Conservation (phyloP, 2,329 filamentous ascomycete genomes). For the Epichloe gansuensis region DNA sequence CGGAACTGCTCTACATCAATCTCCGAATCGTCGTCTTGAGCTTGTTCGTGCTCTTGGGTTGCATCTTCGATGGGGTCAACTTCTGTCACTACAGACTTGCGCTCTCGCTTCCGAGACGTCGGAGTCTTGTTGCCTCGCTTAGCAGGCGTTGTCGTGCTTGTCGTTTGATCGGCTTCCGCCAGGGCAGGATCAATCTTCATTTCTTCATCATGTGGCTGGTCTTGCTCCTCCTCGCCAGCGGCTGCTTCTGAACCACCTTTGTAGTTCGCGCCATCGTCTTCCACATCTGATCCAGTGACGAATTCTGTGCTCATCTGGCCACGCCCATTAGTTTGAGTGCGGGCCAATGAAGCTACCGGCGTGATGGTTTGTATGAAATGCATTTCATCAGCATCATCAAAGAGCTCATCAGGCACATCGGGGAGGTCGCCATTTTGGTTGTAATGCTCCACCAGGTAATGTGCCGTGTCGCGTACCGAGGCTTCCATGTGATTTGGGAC, state of each 20-base stretch:
- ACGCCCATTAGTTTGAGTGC: not conserved
- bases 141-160: conserved; percentile 16
- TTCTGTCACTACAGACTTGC: conserved; percentile 12
- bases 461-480: conserved; percentile 22
- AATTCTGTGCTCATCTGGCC: conserved; percentile 15
- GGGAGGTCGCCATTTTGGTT: conserved; percentile 22
- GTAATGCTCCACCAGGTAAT: conserved; percentile 22
- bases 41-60: conserved; percentile 7
- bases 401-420: conserved; percentile 18
- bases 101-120: conserved; percentile 12
- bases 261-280: conserved; percentile 10
- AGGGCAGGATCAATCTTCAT: conserved; percentile 22
- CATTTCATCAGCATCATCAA: conserved; percentile 21
- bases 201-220: conserved; percentile 12
- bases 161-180: conserved; percentile 8
- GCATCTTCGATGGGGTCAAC: conserved; percentile 21
- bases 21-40: conserved; percentile 13
- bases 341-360: not conserved
- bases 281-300: conserved; percentile 18
- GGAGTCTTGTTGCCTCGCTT: conserved; percentile 14
- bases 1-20: conserved; percentile 15
- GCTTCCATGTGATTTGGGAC: conserved; percentile 20
- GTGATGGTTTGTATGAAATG: conserved; percentile 15
- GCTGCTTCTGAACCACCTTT: conserved; percentile 9
- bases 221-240: not conserved